These are phyloP conservation scores for Tricholoma saponaceum DNA, from an alignment of 768 basidiomycete genomes.

Conservation along the genomic window DNA sequence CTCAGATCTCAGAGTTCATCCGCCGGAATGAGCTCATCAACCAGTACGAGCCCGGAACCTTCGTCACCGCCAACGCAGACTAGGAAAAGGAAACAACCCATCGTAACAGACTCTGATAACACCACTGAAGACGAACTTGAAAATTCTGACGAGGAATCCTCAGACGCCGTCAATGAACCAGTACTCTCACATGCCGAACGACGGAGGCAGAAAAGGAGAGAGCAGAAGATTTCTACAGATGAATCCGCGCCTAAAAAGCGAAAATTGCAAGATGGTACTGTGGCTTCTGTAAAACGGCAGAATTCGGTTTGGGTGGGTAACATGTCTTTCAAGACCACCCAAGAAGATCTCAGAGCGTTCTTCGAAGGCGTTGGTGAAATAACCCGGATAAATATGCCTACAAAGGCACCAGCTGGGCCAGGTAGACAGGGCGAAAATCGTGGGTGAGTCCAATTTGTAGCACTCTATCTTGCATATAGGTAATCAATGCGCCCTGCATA, in stretches of 20 bases:
- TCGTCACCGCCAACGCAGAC: constrained; percentile 19
- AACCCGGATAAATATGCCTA: constrained; percentile 84
- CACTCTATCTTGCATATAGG: neutral
- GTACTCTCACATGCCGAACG: constrained; percentile 76
- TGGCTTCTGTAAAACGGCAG: constrained; percentile 51
- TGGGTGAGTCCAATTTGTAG: constrained; percentile 52
- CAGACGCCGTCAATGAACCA: constrained; percentile 32
- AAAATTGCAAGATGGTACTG: constrained; percentile 38
- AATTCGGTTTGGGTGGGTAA: constrained; percentile 97
- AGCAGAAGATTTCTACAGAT: constrained; percentile 24
- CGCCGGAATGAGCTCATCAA: constrained; percentile 27
- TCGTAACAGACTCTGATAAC: constrained; percentile 9
- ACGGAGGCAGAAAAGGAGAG: constrained; percentile 55
- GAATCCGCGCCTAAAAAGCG: constrained; percentile 38
- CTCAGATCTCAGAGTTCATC: neutral
- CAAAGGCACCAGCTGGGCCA: constrained; percentile 47
- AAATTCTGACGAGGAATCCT: constrained; percentile 21
- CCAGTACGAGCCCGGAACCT: constrained; percentile 26
- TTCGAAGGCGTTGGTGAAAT: constrained; percentile 72
- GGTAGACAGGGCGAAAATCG: constrained; percentile 64
- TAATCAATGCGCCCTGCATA: neutral
- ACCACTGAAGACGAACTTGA: no score
- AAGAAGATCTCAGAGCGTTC: constrained; percentile 63
- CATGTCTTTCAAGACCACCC: constrained; percentile 83
- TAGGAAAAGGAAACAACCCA: constrained; percentile 24